Conservation (phyloP, 2,329 filamentous ascomycete genomes). For the Cordyceps pruinosa region DNA sequence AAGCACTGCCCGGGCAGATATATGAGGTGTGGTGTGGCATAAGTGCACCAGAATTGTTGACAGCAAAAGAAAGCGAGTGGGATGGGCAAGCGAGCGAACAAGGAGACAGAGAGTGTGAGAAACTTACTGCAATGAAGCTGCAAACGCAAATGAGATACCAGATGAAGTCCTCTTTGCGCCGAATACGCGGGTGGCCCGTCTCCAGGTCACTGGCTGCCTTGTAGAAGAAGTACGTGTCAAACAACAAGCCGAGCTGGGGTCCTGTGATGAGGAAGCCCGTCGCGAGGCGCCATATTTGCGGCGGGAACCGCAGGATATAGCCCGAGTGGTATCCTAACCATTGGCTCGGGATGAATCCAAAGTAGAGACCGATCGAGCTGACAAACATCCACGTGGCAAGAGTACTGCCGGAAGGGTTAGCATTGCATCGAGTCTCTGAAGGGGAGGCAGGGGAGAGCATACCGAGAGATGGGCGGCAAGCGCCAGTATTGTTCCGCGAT, state of each 20-base stretch:
- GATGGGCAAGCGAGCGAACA: slow-evolving; percentile 16
- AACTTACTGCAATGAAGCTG: slow-evolving; percentile 68
- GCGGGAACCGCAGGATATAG: slow-evolving; percentile 44
- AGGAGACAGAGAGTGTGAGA: slow-evolving; percentile 17
- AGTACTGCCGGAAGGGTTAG: slow-evolving; percentile 14
- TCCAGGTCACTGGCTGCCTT: slow-evolving; percentile 72
- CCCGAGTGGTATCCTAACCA: slow-evolving; percentile 47
- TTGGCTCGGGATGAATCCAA: slow-evolving; percentile 42
- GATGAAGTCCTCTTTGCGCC: slow-evolving; percentile 68
- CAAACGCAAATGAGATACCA: slow-evolving; percentile 73
- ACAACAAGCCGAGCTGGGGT: slow-evolving; percentile 44
- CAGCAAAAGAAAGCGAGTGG: slow-evolving; percentile 10
- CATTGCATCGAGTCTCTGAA: background rate
- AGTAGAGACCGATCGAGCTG: slow-evolving; percentile 53
- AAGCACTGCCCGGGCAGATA: slow-evolving; percentile 74
- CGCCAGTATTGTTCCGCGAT: slow-evolving; percentile 31
- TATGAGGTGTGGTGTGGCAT: slow-evolving; percentile 41
- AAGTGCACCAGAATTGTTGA: slow-evolving; percentile 13
- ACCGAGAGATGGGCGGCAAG: slow-evolving; percentile 37
- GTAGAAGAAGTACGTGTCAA: slow-evolving; percentile 72
- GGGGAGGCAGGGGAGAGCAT: slow-evolving; percentile 16
- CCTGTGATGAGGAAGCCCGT: slow-evolving; percentile 37
- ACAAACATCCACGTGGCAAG: slow-evolving; percentile 19
- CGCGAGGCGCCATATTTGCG: slow-evolving; percentile 36
- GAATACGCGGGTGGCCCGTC: slow-evolving; percentile 62